These are phyloP conservation scores for Zygosaccharomyces sapae DNA, from an alignment of 1,139 yeast species.

Conservation along the genomic window DNA sequence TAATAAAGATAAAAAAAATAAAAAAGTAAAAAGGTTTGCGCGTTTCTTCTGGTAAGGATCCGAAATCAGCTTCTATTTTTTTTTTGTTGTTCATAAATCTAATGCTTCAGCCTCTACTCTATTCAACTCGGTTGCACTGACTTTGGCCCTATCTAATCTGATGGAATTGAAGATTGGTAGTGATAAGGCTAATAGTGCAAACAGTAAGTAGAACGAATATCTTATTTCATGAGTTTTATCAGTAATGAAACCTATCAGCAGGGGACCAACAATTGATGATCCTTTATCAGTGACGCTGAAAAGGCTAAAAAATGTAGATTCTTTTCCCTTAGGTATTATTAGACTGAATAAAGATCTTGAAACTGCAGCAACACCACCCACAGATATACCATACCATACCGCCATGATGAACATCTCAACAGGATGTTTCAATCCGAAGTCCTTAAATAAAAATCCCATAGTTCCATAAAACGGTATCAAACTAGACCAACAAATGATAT, in stretches of 20 bases:
- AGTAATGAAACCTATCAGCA: conserved; percentile 59
- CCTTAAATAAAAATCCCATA: conserved; percentile 50
- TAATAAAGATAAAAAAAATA: background rate
- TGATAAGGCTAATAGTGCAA: conserved; percentile 47
- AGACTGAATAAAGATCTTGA: conserved; percentile 60
- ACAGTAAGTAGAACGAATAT: conserved; percentile 59
- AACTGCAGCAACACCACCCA: conserved; percentile 64
- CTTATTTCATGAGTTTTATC: conserved; percentile 66
- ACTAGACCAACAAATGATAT: conserved; percentile 55
- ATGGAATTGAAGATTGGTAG: conserved; percentile 48
- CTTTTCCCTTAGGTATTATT: conserved; percentile 65
- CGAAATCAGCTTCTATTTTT: background rate
- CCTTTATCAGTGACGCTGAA: conserved; percentile 74
- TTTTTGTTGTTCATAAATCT: background rate
- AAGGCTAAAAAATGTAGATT: conserved; percentile 63
- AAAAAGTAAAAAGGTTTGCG: background rate
- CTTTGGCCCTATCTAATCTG: conserved; percentile 54
- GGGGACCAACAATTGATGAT: conserved; percentile 64
- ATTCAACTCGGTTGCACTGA: conserved; percentile 42
- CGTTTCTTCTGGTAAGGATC: conserved; percentile 1
- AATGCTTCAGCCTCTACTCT: conserved; percentile 10
- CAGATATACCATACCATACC: conserved; percentile 63
- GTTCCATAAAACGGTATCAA: conserved; percentile 65
- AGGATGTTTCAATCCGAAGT: conserved; percentile 54
- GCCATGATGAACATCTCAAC: conserved; percentile 63